These are phyloP conservation scores for Yarrowia sp. DNA, from an alignment of 805 yeast genomes.

Conservation along the genomic window DNA sequence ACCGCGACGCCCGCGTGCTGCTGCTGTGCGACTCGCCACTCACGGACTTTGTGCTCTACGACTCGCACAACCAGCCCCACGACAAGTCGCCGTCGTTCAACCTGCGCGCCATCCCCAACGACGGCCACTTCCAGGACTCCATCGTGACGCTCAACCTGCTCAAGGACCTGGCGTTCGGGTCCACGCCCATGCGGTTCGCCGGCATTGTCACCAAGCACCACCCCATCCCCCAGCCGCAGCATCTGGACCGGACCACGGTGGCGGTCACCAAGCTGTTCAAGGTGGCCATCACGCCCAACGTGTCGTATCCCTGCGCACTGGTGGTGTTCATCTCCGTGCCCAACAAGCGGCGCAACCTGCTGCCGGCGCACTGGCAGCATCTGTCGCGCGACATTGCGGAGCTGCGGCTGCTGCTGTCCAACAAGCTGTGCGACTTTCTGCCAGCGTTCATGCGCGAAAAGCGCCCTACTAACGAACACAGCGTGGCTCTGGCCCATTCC, in stretches of 20 bases:
- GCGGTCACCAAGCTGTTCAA: constrained; percentile 32
- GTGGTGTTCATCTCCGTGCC: constrained; percentile 20
- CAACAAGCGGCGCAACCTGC: constrained; percentile 18
- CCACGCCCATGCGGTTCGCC: constrained; percentile 30
- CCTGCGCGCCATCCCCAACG: constrained; percentile 11
- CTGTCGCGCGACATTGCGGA: constrained; percentile 5
- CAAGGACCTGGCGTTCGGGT: constrained; percentile 32
- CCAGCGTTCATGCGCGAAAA: constrained; percentile 10
- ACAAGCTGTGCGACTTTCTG: constrained; percentile 20
- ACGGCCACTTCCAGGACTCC: constrained; percentile 16
- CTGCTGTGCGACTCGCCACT: constrained; percentile 27
- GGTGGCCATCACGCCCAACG: constrained; percentile 25
- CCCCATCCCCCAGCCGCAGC: constrained; percentile 28
- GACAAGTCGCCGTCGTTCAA: constrained; percentile 11
- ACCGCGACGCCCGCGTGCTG: constrained; percentile 29
- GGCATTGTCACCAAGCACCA: constrained; percentile 32
- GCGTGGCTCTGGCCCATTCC: neutral
- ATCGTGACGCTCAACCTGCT: constrained; percentile 25
- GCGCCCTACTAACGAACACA: constrained; percentile 5
- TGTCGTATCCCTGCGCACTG: constrained; percentile 10
- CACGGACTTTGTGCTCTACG: constrained; percentile 20
- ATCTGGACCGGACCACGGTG: constrained; percentile 26
- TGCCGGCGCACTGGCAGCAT: constrained; percentile 13
- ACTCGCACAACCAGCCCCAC: constrained; percentile 18
- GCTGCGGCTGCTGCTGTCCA: constrained; percentile 2